Evolutionary conservation across 1,284 basidiomycete species (phyloP).

Genomic region (Microbotryum lychnidis-dioicae): DNA sequence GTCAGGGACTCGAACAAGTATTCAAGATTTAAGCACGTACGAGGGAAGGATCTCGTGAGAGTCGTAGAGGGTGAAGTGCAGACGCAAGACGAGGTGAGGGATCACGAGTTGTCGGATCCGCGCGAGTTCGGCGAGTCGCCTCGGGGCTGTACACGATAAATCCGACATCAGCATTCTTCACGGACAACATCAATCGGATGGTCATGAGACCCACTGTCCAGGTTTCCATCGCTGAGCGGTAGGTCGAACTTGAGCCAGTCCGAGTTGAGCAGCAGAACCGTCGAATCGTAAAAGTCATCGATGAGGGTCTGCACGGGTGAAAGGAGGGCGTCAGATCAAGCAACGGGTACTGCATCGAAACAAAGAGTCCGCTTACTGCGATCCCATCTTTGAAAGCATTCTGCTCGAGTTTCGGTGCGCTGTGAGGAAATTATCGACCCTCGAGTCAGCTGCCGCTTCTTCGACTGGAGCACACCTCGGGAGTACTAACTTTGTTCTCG

Average conservation of each 20-base stretch:
- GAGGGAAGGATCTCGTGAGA: slow-evolving; percentile 58
- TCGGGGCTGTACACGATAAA: slow-evolving; percentile 45
- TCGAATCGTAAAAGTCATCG: slow-evolving; percentile 41
- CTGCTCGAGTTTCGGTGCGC: slow-evolving; percentile 13
- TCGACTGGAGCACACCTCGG: slow-evolving; percentile 25
- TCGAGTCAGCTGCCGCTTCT: background rate
- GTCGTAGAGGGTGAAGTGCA: slow-evolving; percentile 65
- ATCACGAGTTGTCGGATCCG: slow-evolving; percentile 81
- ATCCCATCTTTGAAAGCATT: slow-evolving; percentile 16
- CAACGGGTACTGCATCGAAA: background rate
- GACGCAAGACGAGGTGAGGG: slow-evolving; percentile 78
- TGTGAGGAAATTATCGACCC: background rate
- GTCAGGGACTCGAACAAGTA: background rate
- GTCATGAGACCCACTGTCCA: slow-evolving; percentile 2
- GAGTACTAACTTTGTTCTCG: slow-evolving; percentile 34
- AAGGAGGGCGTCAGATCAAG: background rate
- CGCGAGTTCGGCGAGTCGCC: slow-evolving; percentile 58
- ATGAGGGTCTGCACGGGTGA: slow-evolving; percentile 33
- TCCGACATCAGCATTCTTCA: background rate
- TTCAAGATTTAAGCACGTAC: slow-evolving; percentile 49
- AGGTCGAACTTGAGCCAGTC: slow-evolving; percentile 46
- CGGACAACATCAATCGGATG: background rate
- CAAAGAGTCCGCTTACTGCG: background rate
- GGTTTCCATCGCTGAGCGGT: slow-evolving; percentile 4
- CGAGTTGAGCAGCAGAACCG: slow-evolving; percentile 43